phyloP scores from a whole-genome alignment of 495 filamentous ascomycete genomes.

The Lichenothelia convexa region DNA sequence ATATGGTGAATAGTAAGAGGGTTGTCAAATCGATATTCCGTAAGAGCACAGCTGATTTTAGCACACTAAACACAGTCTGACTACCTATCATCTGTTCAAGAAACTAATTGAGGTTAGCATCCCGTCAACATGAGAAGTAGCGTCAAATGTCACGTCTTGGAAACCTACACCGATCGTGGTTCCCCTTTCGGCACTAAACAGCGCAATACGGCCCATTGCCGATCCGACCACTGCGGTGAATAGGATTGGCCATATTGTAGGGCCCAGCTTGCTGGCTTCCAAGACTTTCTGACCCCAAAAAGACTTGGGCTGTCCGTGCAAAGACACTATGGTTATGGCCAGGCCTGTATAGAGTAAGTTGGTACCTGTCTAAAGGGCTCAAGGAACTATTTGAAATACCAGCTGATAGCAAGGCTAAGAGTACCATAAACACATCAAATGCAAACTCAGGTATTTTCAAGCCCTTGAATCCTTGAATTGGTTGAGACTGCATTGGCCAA shows the following conservation, averaged over 20 bases:
- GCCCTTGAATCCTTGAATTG: too few species aligned
- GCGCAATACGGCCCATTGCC: background rate
- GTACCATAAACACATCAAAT: background rate
- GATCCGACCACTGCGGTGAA: background rate
- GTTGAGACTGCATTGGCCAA: too few species aligned
- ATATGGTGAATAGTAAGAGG: background rate
- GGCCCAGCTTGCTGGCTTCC: background rate
- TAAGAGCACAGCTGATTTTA: background rate
- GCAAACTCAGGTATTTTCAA: background rate
- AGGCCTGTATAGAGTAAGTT: background rate
- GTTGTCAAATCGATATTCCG: background rate
- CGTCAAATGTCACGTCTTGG: background rate
- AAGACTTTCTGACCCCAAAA: background rate
- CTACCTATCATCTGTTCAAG: background rate
- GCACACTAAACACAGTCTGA: background rate
- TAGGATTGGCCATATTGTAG: background rate
- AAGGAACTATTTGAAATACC: background rate
- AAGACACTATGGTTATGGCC: background rate
- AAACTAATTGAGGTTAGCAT: background rate
- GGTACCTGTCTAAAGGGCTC: too few species aligned
- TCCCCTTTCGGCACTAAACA: background rate
- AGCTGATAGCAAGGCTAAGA: background rate
- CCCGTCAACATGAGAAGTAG: background rate
- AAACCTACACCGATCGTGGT: background rate
- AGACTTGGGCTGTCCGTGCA: background rate